Base-by-base conservation (phyloP, 2,329 filamentous ascomycete species). In the Alternaria longipes region DNA sequence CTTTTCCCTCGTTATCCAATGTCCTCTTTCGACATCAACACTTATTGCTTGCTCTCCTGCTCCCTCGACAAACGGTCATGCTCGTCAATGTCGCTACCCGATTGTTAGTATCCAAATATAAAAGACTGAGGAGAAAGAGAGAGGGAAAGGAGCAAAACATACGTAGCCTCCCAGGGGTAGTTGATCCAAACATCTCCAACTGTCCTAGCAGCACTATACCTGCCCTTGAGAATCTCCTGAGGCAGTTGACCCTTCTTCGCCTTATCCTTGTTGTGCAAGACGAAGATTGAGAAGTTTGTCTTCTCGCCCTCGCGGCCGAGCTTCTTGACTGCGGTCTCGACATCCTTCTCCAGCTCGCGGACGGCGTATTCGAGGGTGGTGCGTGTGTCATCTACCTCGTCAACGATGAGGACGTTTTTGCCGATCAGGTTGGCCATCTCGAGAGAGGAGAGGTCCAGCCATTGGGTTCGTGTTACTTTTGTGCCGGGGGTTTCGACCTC, bases 191-290 rank as follows among this genome's bases (percentile, higher is more conserved):
- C 90, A 81, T 99, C 94, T n/a, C 87, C 87, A 32, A 96, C 91
- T 6, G 94, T 98, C 76, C 90, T 85, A 22, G 95, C 93, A 22
- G 95, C 95, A 69, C 91, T 81, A 82, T 99, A 99, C 72, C 90
- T 86, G 59, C 87, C 86, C 56, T 89, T 81, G 66, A 94, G 84
- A 87, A 98, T 93, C 38, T 93, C 89, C 20, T 87, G 75, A 11
- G 95, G 94, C 58, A 99, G 85, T 20, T 82, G 82, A 55, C 95
- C 95, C 86, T 97, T 97, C 89, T 99, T 99, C 56, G 83, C 67
- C 87, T 99, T 98, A 81, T 97, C 89, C 88, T 99, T 99, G 86
- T 99, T 99, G 82, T 99, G 95, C 74, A 99, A 85, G 59, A 99
- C 95, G 80, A 99, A 99, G 76, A 99, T 91, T 78, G 88, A 91